These are phyloP conservation scores for Neoboletus subvelutipes DNA, from an alignment of 768 basidiomycete species.

Conservation along the genomic window DNA sequence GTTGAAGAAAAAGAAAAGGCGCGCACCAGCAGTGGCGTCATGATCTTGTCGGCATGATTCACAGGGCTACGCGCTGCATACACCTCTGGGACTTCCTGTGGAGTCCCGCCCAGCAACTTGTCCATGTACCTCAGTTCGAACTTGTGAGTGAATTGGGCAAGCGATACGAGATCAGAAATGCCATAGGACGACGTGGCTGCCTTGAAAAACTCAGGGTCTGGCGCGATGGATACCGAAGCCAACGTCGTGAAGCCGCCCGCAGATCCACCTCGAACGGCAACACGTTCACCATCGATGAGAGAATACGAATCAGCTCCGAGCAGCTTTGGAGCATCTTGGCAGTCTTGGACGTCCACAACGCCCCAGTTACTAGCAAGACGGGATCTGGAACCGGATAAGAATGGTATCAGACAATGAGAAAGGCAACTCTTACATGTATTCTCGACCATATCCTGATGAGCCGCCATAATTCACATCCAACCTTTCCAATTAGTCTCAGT, in stretches of 20 bases:
- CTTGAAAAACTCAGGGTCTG: slow-evolving; percentile 47
- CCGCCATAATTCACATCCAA: slow-evolving; percentile 79
- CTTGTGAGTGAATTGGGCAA: slow-evolving; percentile 70
- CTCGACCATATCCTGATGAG: slow-evolving; percentile 69
- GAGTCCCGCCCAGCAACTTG: slow-evolving; percentile 63
- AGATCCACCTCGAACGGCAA: slow-evolving; percentile 69
- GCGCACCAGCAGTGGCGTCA: slow-evolving; percentile 60
- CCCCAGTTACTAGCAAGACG: slow-evolving; percentile 70
- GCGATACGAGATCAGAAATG: slow-evolving; percentile 57
- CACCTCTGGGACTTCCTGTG: slow-evolving; percentile 50
- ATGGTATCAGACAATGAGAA: not conserved
- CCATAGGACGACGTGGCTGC: slow-evolving; percentile 69
- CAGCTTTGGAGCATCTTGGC: slow-evolving; percentile 49
- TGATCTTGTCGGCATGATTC: slow-evolving; percentile 59
- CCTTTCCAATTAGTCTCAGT: slow-evolving; percentile 33
- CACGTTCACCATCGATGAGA: slow-evolving; percentile 62
- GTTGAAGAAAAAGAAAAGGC: too few species aligned
- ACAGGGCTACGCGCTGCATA: slow-evolving; percentile 64
- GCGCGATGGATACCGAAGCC: slow-evolving; percentile 42
- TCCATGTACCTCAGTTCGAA: slow-evolving; percentile 60
- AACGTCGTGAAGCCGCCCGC: slow-evolving; percentile 75
- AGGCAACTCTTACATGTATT: slow-evolving; percentile 46
- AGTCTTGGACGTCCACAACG: slow-evolving; percentile 68
- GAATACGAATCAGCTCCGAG: slow-evolving; percentile 46
- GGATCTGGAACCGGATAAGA: slow-evolving; percentile 32